These are phyloP conservation scores for Zygotorulaspora danielsina DNA, from an alignment of 805 yeast genomes.

Conservation along the genomic window DNA sequence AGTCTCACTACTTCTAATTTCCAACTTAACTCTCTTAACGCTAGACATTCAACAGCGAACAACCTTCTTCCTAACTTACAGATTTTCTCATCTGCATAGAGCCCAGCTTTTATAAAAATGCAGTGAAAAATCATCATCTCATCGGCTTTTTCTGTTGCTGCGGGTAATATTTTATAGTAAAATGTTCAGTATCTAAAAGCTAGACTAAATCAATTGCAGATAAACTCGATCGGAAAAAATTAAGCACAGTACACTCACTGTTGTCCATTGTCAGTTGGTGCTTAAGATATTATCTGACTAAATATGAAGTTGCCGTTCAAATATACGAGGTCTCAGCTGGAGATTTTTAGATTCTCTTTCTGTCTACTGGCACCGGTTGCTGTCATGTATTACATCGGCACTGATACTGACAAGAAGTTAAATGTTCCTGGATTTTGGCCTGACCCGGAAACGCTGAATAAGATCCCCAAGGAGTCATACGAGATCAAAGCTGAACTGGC, in stretches of 20 bases:
- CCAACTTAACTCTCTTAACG: slow-evolving; percentile 21
- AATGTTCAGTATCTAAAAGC: too few species aligned
- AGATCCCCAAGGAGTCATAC: slow-evolving; percentile 88
- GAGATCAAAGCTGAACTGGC: slow-evolving; percentile 91
- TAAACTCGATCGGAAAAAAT: too few species aligned
- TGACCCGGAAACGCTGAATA: slow-evolving; percentile 85
- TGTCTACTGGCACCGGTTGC: slow-evolving; percentile 80
- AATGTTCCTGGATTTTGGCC: slow-evolving; percentile 97
- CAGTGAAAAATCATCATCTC: too few species aligned
- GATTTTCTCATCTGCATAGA: too few species aligned
- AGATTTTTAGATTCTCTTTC: slow-evolving; percentile 65
- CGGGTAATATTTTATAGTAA: too few species aligned
- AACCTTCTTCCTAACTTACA: too few species aligned
- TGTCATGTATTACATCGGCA: slow-evolving; percentile 92
- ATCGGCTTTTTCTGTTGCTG: too few species aligned
- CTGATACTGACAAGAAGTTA: slow-evolving; percentile 82
- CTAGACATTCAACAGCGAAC: slow-evolving; percentile 7
- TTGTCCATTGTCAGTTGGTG: too few species aligned
- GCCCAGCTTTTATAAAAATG: too few species aligned
- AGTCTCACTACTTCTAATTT: neutral
- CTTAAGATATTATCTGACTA: too few species aligned
- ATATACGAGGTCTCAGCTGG: slow-evolving; percentile 48
- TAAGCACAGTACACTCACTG: too few species aligned
- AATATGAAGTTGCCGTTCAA: slow-evolving; percentile 27
- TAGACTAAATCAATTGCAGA: too few species aligned